Conservation (phyloP, 768 basidiomycete genomes). For the Mycena kentingensis region DNA sequence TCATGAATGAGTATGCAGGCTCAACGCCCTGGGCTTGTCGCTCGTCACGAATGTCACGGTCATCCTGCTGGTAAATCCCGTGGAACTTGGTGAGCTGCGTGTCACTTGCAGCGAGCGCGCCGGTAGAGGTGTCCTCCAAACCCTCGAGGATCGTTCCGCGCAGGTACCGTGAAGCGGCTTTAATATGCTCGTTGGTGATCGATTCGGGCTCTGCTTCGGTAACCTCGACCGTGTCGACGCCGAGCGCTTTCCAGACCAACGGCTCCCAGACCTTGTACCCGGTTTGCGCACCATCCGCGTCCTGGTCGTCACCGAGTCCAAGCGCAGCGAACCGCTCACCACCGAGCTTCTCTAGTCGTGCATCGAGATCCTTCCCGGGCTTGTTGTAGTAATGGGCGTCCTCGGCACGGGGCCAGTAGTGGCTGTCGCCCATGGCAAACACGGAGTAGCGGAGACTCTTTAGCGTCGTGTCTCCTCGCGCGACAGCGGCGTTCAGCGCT, state of each 20-base stretch:
- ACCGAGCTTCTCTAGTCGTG: constrained; percentile 76
- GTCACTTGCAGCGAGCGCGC: constrained; percentile 88
- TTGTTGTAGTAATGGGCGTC: constrained; percentile 99
- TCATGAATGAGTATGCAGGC: constrained; percentile 98
- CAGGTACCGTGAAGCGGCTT: constrained; percentile 90
- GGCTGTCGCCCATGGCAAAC: constrained; percentile 96
- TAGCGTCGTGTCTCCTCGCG: constrained; percentile 60
- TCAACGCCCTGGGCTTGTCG: constrained; percentile 90
- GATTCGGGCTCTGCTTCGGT: constrained; percentile 92
- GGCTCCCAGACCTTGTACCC: constrained; percentile 98
- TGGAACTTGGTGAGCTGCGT: constrained; percentile 98
- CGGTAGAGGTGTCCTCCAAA: constrained; percentile 80
- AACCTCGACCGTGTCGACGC: constrained; percentile 87
- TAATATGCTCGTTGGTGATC: constrained; percentile 99
- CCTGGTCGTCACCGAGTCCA: constrained; percentile 95
- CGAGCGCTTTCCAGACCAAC: constrained; percentile 88
- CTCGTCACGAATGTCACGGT: constrained; percentile 97
- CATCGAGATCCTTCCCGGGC: constrained; percentile 87
- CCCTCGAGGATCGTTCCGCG: constrained; percentile 96
- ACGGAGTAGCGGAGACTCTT: constrained; percentile 75
- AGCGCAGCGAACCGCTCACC: constrained; percentile 72
- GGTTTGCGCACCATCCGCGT: constrained; percentile 93
- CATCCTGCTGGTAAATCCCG: constrained; percentile 95
- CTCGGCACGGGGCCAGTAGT: constrained; percentile 98
- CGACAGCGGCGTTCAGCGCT: constrained; percentile 67